A percentile compares a stretch with the other conserved stretches of the same genome.
These are phyloP conservation scores for Aureobasidium uvarum DNA, from an alignment of 2,329 filamentous ascomycete genomes.

Conservation along the genomic window DNA sequence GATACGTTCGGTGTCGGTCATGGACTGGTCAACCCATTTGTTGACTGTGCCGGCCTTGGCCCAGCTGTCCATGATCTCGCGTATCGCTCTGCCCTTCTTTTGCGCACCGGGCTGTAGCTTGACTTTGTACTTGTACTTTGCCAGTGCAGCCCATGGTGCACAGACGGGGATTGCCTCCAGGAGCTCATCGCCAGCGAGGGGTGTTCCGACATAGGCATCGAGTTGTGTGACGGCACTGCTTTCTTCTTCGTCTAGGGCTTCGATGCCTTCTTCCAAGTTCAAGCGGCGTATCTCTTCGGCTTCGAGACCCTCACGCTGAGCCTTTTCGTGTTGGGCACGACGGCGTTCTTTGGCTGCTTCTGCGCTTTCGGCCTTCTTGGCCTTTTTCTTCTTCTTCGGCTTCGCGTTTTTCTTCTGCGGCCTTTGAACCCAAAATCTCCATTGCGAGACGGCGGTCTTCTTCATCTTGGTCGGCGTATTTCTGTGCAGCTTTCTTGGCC, in stretches of 20 bases:
- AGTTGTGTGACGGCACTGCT: constrained; percentile 53
- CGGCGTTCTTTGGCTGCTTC: constrained; percentile 72
- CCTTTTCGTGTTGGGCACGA: constrained; percentile 73
- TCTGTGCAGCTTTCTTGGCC: constrained; percentile 80
- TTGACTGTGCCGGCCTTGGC: constrained; percentile 59
- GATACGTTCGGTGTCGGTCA: constrained; percentile 65
- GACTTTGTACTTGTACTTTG: constrained; percentile 84
- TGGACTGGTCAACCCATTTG: constrained; percentile 46
- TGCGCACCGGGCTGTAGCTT: constrained; percentile 86
- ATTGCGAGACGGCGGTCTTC: constrained; percentile 85
- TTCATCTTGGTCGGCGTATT: constrained; percentile 93
- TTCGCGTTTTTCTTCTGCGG: constrained; percentile 64
- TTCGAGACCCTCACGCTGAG: constrained; percentile 71
- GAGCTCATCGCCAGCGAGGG: constrained; percentile 78
- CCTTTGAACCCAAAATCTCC: constrained; percentile 75
- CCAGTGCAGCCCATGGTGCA: constrained; percentile 62
- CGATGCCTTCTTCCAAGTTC: constrained; percentile 58
- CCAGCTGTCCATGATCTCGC: constrained; percentile 85
- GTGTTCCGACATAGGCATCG: constrained; percentile 73
- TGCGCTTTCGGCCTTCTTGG: constrained; percentile 62
- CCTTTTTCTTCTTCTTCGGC: constrained; percentile 59
- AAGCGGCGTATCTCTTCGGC: constrained; percentile 66
- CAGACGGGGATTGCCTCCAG: constrained; percentile 63
- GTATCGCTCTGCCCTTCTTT: constrained; percentile 94
- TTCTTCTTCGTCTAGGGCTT: constrained; percentile 38